These are phyloP conservation scores for Byssothecium circinans DNA, from an alignment of 2,329 filamentous ascomycete genomes.

Conservation along the genomic window DNA sequence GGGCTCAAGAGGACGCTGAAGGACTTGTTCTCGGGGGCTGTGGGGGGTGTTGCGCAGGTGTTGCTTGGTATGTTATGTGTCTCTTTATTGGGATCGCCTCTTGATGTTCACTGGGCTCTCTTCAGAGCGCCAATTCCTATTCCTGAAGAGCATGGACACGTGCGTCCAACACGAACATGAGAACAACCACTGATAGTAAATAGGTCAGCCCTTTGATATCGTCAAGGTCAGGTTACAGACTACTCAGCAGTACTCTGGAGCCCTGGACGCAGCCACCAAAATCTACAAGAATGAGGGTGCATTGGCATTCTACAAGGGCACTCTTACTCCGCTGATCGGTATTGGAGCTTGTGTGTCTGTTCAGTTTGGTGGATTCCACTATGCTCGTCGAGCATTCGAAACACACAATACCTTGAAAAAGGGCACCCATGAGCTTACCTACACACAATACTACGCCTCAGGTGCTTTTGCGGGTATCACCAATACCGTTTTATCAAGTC, in stretches of 20 bases:
- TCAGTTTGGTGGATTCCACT: slow-evolving; percentile 96
- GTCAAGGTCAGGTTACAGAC: slow-evolving; percentile 98
- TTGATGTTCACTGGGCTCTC: not conserved
- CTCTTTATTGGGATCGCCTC: no score
- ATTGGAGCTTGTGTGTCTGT: slow-evolving; percentile 97
- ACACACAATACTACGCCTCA: slow-evolving; percentile 84
- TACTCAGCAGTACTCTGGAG: slow-evolving; percentile 75
- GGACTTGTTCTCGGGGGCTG: slow-evolving; percentile 88
- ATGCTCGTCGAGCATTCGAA: slow-evolving; percentile 84
- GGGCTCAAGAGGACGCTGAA: slow-evolving; percentile 62
- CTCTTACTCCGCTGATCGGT: slow-evolving; percentile 87
- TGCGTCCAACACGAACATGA: no score
- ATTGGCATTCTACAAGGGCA: slow-evolving; percentile 96
- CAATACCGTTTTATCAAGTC: slow-evolving; percentile 84
- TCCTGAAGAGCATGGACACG: no score
- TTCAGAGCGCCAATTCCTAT: no score
- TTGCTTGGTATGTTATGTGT: slow-evolving; percentile 81
- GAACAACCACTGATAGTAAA: not conserved
- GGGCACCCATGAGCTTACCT: slow-evolving; percentile 61
- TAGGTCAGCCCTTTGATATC: slow-evolving; percentile 68
- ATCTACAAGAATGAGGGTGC: slow-evolving; percentile 89
- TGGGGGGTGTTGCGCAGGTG: slow-evolving; percentile 91
- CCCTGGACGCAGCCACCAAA: slow-evolving; percentile 75
- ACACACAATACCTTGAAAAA: slow-evolving; percentile 60
- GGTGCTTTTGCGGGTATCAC: slow-evolving; percentile 91